phyloP scores from a whole-genome alignment of 768 basidiomycete genomes.

The Rhodotorula sphaerocarpa region DNA sequence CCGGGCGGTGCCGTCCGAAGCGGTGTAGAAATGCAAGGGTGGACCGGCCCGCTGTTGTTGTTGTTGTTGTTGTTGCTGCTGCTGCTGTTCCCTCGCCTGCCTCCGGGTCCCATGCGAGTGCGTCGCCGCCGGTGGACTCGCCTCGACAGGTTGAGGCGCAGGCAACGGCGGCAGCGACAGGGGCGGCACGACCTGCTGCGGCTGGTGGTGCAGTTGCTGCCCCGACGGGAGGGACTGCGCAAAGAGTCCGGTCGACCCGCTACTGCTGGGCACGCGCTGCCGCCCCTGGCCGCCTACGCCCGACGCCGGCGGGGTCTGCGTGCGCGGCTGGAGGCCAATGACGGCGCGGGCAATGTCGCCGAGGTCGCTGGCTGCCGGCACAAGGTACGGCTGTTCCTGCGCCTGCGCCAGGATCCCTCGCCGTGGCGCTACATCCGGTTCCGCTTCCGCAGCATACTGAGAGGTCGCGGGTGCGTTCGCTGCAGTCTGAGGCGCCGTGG shows the following conservation, averaged over 20 bases:
- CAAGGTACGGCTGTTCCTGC: no score
- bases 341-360: conserved; percentile 1
- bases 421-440: no score
- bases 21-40: not conserved
- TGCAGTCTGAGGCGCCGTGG: no score
- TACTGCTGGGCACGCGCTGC: conserved; percentile 3
- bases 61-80: not conserved
- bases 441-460: no score
- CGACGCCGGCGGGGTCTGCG: not conserved
- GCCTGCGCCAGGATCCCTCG: no score
- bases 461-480: no score
- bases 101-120: conserved; percentile 7
- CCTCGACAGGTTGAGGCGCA: not conserved
- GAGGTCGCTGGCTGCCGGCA: not conserved
- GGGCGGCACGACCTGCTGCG: not conserved
- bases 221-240: not conserved
- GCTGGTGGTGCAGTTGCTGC: not conserved
- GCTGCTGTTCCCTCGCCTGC: not conserved
- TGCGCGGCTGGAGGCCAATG: not conserved
- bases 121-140: not conserved
- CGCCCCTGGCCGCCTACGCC: not conserved
- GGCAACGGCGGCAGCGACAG: not conserved
- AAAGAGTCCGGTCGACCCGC: conserved; percentile 1
- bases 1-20: not conserved
- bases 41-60: no score